A percentile compares a stretch with the other conserved stretches of the same genome.
phyloP scores from a whole-genome alignment of 345 rosid genomes.

The Eucalyptus cloeziana region DNA sequence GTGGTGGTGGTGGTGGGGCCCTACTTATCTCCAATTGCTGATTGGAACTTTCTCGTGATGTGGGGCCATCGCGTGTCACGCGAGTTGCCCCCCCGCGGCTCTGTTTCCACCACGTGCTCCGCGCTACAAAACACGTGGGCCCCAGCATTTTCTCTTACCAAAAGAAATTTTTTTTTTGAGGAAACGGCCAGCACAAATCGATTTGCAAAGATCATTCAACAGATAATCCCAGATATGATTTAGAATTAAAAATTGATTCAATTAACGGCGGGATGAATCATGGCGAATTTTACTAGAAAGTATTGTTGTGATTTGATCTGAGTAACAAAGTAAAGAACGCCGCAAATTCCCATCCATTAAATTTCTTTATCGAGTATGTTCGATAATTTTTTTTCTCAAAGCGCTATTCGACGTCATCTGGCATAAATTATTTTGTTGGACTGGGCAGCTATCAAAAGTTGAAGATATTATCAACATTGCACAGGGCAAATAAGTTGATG shows the following conservation, averaged over 20 bases:
- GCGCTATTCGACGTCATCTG: background rate
- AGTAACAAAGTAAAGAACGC: background rate
- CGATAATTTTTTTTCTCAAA: background rate
- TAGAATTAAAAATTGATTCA: background rate
- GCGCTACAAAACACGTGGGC: background rate
- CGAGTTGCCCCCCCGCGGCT: background rate
- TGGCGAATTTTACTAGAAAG: background rate
- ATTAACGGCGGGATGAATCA: background rate
- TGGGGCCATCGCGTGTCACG: background rate
- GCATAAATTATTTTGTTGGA: background rate
- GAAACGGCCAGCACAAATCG: background rate
- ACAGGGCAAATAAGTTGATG: background rate
- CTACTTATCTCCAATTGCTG: background rate
- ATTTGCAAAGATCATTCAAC: background rate
- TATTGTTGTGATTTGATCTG: background rate
- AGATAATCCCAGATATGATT: background rate
- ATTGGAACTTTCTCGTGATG: background rate
- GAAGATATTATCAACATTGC: background rate
- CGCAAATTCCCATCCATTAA: background rate
- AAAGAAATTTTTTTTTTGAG: no score
- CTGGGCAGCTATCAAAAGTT: background rate
- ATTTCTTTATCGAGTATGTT: background rate
- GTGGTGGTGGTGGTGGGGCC: background rate
- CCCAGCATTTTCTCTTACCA: background rate
- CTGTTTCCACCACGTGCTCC: background rate